Base-by-base conservation (phyloP, 495 filamentous ascomycete genomes). In the Penicillium psychrofluorescens region DNA sequence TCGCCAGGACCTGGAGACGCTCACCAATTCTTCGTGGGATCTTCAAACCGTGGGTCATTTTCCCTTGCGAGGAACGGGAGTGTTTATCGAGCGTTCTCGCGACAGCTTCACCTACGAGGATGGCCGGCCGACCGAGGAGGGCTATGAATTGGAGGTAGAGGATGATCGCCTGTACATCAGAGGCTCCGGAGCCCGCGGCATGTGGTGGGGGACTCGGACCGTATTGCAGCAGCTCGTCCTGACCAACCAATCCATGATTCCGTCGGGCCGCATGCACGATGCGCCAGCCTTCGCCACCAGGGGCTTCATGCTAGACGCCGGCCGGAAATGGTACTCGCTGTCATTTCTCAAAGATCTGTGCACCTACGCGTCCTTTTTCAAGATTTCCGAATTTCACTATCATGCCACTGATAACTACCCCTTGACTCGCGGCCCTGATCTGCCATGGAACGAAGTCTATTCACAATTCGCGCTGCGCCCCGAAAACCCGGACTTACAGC, bases 331-430 rank as follows among this genome's bases (percentile, higher is more conserved):
- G 74, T 79, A 79, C 49, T 56, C 70, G 1, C 56, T 66, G 11
- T 53, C 58, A 2, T 78, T 73, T 42, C 56, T 79, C 40, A 78
- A 76, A 29, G 75, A 78, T 7, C 62, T 79, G 11, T 79, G 76
- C 56, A 75, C 70, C 11, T 79, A 77, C 45, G 72, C 74, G 3
- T 71, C 61, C 1, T 77, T 75, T 54, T 79, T 78, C 59, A 78
- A 78, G 46, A 63, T 78, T 52, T 73, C 65, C 39, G 76, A 78
- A 43, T 79, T 79, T 36, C 76, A 78, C 40, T 78, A 76, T 48
- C 76, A 79, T 49, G 64, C 68, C 11, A 76, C 64, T 54, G 76
- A 79, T 59, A 78, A 79, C 50, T 76, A 75, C 44, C 76, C 76
- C 1, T 51, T 78, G 14, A 77, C 65, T 35, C 72, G 75, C 14